Percentiles rank a stretch among this genome's conserved stretches.
Evolutionary conservation across 148 eudicot genomes (phyloP).

Genomic region (Silene latifolia): DNA sequence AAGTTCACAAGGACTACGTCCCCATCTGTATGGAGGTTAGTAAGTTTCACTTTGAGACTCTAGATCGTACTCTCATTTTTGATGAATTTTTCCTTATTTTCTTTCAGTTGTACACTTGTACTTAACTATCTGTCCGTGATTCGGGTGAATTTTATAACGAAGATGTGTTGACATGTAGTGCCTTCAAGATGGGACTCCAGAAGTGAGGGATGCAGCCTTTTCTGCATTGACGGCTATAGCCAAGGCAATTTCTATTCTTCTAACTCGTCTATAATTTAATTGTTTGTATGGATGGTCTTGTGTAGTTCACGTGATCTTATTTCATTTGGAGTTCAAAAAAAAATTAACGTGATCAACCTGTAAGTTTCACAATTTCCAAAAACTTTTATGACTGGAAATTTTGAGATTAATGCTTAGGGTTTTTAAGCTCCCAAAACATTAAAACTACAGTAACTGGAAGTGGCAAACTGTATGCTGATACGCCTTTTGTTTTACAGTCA

Average conservation of each 20-base stretch:
- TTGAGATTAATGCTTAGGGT: not conserved
- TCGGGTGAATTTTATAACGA: not conserved
- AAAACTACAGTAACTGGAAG: not conserved
- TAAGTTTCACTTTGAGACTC: not conserved
- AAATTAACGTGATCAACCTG: not conserved
- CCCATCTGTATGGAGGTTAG: constrained; percentile 95
- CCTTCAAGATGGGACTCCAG: constrained; percentile 98
- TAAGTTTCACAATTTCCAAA: not conserved
- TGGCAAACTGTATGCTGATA: not conserved
- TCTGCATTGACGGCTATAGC: constrained; percentile 93
- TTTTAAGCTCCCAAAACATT: not conserved
- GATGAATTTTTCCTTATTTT: not conserved
- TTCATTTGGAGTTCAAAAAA: not conserved
- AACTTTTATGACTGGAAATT: not conserved
- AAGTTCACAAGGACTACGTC: constrained; percentile 92
- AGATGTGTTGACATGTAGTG: constrained; percentile 36
- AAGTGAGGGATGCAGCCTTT: constrained; percentile 98
- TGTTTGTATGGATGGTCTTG: not conserved
- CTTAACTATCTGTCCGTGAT: not conserved
- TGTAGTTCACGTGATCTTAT: not conserved
- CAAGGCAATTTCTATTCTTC: constrained; percentile 41
- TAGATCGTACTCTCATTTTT: not conserved
- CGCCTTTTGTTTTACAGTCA: constrained; percentile 37
- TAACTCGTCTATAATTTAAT: not conserved
- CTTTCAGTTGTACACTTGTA: constrained; percentile 2